These are phyloP conservation scores for Aspergillus hancockii DNA, from an alignment of 495 filamentous ascomycete species.

Conservation along the genomic window DNA sequence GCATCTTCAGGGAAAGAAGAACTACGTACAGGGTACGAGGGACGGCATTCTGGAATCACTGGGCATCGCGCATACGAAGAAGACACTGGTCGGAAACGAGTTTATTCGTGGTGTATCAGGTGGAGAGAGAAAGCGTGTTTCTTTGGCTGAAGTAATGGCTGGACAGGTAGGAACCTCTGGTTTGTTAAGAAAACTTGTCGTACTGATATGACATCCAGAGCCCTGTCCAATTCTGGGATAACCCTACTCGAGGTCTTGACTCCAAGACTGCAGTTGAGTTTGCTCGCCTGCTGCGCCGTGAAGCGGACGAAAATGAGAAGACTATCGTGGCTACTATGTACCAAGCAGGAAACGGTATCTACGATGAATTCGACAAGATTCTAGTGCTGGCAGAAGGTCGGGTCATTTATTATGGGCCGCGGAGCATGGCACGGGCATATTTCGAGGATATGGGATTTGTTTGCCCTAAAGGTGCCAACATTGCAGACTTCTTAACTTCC, in stretches of 20 bases:
- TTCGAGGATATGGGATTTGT: constrained; percentile 73
- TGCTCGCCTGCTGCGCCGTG: constrained; percentile 63
- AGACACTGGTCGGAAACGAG: constrained; percentile 81
- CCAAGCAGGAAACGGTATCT: constrained; percentile 76
- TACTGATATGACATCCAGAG: constrained; percentile 34
- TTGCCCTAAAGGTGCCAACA: constrained; percentile 68
- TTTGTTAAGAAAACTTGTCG: constrained; percentile 9
- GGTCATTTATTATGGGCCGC: constrained; percentile 75
- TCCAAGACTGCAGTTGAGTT: constrained; percentile 82
- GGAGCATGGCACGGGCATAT: constrained; percentile 60
- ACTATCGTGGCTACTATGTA: constrained; percentile 78
- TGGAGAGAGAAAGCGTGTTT: constrained; percentile 82
- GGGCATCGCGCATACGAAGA: constrained; percentile 73
- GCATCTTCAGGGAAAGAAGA: constrained; percentile 49
- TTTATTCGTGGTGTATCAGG: constrained; percentile 80
- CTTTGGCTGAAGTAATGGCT: constrained; percentile 71
- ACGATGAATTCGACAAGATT: constrained; percentile 77
- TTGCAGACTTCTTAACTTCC: constrained; percentile 78
- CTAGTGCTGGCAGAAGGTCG: constrained; percentile 76
- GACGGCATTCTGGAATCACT: constrained; percentile 77
- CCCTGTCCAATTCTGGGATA: constrained; percentile 85
- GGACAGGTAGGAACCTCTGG: constrained; percentile 42
- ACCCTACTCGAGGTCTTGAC: constrained; percentile 77
- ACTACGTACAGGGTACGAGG: constrained; percentile 64
- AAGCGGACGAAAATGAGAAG: constrained; percentile 64